phyloP scores from a whole-genome alignment of 345 rosid species.

The Carallia pectinifolia region DNA sequence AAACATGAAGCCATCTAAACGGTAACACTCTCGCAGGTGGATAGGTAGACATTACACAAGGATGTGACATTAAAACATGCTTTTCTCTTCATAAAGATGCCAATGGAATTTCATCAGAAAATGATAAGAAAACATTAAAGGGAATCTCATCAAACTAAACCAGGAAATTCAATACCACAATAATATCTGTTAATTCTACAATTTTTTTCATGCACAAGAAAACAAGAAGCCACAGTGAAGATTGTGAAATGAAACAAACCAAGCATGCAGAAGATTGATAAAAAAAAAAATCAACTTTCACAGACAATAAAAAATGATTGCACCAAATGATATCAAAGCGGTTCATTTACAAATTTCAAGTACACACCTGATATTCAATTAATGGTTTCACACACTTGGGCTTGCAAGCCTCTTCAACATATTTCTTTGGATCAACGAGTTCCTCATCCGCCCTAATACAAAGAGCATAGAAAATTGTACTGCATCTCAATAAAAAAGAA shows the following conservation, averaged over 20 bases:
- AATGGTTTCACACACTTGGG: constrained; percentile 60
- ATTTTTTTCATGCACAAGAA: background rate
- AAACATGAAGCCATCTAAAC: no score
- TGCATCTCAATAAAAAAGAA: no score
- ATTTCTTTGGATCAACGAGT: constrained; percentile 54
- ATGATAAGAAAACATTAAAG: no score
- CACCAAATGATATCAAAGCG: background rate
- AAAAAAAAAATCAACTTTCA: background rate
- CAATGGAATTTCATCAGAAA: no score
- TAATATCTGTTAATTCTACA: no score
- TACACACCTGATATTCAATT: constrained; percentile 49
- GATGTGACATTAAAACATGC: no score
- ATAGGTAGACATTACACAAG: no score
- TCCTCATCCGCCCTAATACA: constrained; percentile 66
- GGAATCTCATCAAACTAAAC: no score
- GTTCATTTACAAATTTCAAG: background rate
- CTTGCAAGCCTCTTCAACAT: constrained; percentile 62
- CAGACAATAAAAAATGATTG: background rate
- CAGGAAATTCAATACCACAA: no score
- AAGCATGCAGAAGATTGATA: background rate
- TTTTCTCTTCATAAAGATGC: no score
- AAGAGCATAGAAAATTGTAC: background rate
- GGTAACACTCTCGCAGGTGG: no score
- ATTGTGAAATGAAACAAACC: background rate
- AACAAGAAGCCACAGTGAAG: background rate